These are phyloP conservation scores for Xylaria flabelliformis DNA, from an alignment of 495 filamentous ascomycete genomes.

Conservation along the genomic window DNA sequence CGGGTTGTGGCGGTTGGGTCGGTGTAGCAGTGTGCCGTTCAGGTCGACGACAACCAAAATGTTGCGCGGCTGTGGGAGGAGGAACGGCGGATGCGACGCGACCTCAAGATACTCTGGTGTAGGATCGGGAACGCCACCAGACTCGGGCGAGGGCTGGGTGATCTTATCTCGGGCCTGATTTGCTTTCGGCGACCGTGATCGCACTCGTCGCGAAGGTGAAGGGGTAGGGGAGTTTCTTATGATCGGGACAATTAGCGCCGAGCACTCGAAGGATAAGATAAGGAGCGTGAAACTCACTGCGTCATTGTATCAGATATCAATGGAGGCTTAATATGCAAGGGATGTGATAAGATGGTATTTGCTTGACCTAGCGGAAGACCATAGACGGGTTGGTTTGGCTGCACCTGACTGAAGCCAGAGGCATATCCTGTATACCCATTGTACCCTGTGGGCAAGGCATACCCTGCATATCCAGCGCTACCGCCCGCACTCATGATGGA, in stretches of 20 bases:
- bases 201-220: neutral
- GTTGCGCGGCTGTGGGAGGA: constrained; percentile 41
- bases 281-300: neutral
- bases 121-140: constrained; percentile 58
- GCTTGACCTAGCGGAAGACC: neutral
- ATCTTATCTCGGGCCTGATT: constrained; percentile 31
- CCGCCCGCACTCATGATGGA: neutral
- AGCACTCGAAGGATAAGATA: neutral
- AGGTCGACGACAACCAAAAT: constrained; percentile 88
- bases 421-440: neutral
- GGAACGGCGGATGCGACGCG: constrained; percentile 33
- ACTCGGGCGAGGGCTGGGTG: constrained; percentile 45
- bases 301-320: too few species aligned
- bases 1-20: constrained; percentile 58
- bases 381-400: neutral
- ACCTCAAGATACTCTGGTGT: constrained; percentile 47
- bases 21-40: constrained; percentile 86
- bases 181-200: neutral
- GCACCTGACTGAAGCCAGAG: neutral
- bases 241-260: neutral
- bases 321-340: neutral
- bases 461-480: neutral
- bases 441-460: neutral
- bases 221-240: neutral
- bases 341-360: neutral